Conservation (phyloP, 257 asterid species). For the Forsythia viridissima region DNA sequence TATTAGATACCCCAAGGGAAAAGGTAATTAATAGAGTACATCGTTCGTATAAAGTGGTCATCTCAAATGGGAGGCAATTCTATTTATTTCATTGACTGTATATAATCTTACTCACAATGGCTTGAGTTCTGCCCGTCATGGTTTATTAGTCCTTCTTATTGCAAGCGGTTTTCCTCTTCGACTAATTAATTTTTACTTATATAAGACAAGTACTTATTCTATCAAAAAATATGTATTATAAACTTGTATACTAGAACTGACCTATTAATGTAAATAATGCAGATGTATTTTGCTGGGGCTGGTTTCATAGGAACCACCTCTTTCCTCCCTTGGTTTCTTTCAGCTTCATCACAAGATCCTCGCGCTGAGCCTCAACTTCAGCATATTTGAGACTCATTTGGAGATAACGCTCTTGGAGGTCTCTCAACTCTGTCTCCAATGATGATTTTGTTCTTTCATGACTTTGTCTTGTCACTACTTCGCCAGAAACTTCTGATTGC, state of each 20-base stretch:
- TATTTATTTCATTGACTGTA: not conserved
- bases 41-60: not conserved
- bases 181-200: conserved; percentile 4
- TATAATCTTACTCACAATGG: not conserved
- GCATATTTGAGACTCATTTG: conserved; percentile 93
- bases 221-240: not conserved
- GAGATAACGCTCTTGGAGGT: conserved; percentile 74
- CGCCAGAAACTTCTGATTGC: conserved; percentile 32
- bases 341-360: conserved; percentile 92
- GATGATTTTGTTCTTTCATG: conserved; percentile 69
- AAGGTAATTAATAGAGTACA: not conserved
- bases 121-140: conserved; percentile 3
- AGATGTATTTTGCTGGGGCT: not conserved
- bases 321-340: conserved; percentile 53
- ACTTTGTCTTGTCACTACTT: conserved; percentile 46
- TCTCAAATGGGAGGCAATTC: not conserved
- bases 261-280: not conserved
- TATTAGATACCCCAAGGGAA: not conserved
- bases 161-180: conserved; percentile 7
- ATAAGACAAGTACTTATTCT: conserved; percentile 19
- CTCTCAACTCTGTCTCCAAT: conserved; percentile 76
- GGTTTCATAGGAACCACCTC: conserved; percentile 66
- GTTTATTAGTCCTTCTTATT: conserved; percentile 18
- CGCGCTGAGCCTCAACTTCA: conserved; percentile 84
- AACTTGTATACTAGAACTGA: not conserved